These are phyloP conservation scores for Athelia psychrophila DNA, from an alignment of 1,284 basidiomycete species.

Conservation along the genomic window DNA sequence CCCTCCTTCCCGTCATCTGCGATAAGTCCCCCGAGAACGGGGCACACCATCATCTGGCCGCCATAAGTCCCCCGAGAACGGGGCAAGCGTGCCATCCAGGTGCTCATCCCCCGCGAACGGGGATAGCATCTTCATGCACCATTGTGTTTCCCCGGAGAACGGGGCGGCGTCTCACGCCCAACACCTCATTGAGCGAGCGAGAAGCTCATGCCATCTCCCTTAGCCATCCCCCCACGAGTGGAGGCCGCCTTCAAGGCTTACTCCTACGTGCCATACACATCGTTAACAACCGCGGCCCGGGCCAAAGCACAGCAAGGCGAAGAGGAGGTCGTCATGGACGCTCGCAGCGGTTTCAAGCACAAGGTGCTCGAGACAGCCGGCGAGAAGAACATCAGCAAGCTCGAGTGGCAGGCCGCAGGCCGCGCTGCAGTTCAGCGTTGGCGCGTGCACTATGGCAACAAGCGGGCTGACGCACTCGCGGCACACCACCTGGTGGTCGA, in stretches of 20 bases:
- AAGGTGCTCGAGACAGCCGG: constrained; percentile 3
- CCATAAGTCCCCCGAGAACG: not conserved
- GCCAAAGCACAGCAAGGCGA: constrained; percentile 10
- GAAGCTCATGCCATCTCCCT: not conserved
- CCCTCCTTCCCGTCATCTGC: no score
- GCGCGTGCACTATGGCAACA: not conserved
- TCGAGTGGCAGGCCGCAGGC: constrained; percentile 9
- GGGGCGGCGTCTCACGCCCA: no score
- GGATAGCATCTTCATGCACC: no score
- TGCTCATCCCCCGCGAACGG: no score
- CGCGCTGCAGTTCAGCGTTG: not conserved
- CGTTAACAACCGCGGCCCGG: constrained; percentile 9
- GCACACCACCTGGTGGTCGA: constrained; percentile 12
- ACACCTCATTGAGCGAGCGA: not conserved
- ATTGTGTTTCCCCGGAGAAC: no score
- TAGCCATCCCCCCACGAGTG: constrained; percentile 14
- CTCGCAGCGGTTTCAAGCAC: no score
- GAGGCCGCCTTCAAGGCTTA: constrained; percentile 13
- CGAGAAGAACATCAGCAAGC: constrained; percentile 7
- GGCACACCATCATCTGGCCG: not conserved
- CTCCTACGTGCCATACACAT: constrained; percentile 17
- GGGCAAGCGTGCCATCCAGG: no score
- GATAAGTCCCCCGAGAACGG: not conserved
- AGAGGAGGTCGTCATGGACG: constrained; percentile 10
- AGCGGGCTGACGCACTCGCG: not conserved